Conservation (phyloP, 176 grass and related monocot genomes). For the Echinochloa phyllopogon region DNA sequence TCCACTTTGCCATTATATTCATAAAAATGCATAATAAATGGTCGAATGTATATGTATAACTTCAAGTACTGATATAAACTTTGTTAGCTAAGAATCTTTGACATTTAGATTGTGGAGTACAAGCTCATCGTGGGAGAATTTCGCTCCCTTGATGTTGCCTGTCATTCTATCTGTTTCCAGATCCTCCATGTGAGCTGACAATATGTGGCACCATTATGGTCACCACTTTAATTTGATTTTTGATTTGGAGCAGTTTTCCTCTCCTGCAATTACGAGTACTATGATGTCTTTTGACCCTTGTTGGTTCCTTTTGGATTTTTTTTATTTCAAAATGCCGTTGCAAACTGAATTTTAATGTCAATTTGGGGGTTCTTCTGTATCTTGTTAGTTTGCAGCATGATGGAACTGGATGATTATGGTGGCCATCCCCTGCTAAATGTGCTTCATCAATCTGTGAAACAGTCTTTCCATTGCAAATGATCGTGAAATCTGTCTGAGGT, state of each 20-base stretch:
- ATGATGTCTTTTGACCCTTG: neutral
- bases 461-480: neutral
- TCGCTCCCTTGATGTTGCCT: neutral
- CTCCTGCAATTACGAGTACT: no score
- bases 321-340: neutral
- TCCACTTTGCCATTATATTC: neutral
- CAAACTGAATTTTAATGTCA: neutral
- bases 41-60: neutral
- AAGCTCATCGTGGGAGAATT: neutral
- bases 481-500: neutral
- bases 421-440: neutral
- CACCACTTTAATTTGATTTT: slow-evolving; percentile 5
- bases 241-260: no score
- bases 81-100: neutral
- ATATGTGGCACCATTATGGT: neutral
- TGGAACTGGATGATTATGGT: slow-evolving; percentile 16
- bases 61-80: neutral
- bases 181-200: neutral
- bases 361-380: neutral
- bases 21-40: neutral
- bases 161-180: neutral
- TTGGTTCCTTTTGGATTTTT: neutral
- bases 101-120: neutral
- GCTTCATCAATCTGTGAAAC: neutral
- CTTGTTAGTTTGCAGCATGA: neutral